Evolutionary conservation across 1,284 basidiomycete genomes (phyloP).

Genomic region (Ganoderma resinaceum): DNA sequence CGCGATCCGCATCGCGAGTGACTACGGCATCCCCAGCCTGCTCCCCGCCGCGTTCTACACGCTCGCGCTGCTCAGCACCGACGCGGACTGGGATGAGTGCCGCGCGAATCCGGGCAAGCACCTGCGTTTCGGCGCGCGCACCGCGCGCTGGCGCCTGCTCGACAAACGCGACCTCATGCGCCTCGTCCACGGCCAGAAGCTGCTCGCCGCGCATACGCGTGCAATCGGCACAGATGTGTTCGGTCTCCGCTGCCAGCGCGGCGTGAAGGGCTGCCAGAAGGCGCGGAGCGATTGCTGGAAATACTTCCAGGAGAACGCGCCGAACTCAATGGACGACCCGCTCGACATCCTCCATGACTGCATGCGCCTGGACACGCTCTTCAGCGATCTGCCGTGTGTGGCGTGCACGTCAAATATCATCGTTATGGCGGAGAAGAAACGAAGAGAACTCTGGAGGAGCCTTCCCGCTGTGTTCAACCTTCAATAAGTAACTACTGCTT

Average conservation of each 20-base stretch:
- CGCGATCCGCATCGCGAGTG: conserved; percentile 42
- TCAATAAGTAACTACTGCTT: conserved; percentile 23
- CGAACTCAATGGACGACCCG: conserved; percentile 43
- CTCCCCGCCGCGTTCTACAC: conserved; percentile 45
- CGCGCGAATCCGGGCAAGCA: conserved; percentile 39
- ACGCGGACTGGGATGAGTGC: conserved; percentile 43
- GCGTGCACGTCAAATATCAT: conserved; percentile 38
- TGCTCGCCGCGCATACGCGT: conserved; percentile 41
- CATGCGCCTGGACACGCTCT: conserved; percentile 39
- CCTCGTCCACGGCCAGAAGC: conserved; percentile 41
- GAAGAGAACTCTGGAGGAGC: conserved; percentile 41
- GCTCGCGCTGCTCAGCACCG: conserved; percentile 40
- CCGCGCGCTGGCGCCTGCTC: conserved; percentile 41
- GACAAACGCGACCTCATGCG: conserved; percentile 42
- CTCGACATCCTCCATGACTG: conserved; percentile 43
- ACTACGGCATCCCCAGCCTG: conserved; percentile 41
- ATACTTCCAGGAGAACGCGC: conserved; percentile 44
- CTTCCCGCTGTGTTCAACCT: conserved; percentile 42
- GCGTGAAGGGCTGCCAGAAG: conserved; percentile 38
- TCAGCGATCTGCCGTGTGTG: conserved; percentile 39
- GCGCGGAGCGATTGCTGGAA: conserved; percentile 42
- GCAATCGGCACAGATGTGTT: conserved; percentile 42
- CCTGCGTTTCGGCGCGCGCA: conserved; percentile 42
- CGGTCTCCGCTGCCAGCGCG: conserved; percentile 38
- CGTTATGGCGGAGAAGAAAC: conserved; percentile 40